phyloP scores from a whole-genome alignment of 2,329 filamentous ascomycete genomes.

The Lachnellula subtilissima region DNA sequence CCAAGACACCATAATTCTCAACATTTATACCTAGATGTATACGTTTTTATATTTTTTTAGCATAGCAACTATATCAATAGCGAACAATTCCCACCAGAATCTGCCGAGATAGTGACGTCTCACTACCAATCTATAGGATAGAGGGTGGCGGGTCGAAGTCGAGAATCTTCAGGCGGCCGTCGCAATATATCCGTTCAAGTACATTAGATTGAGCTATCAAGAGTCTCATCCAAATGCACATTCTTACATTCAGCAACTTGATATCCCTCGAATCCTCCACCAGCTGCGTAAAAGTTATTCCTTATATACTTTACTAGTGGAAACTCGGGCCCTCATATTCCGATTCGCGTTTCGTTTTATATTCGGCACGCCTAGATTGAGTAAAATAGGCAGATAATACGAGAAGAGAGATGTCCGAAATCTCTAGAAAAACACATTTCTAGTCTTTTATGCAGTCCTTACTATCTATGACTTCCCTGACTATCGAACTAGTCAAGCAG shows the following conservation, averaged over 20 bases:
- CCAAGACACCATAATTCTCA: not conserved
- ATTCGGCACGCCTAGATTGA: not conserved
- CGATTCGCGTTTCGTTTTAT: not conserved
- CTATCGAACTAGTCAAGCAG: no score
- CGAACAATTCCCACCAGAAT: not conserved
- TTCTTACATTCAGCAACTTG: no score
- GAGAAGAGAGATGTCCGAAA: not conserved
- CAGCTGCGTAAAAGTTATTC: no score
- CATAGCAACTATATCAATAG: not conserved
- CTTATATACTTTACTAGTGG: no score
- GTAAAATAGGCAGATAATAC: not conserved
- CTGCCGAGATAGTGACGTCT: not conserved
- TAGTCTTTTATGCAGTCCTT: no score
- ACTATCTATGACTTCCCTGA: no score
- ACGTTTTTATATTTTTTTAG: not conserved
- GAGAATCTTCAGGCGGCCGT: not conserved
- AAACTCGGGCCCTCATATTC: no score
- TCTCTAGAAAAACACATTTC: not conserved
- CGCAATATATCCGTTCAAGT: not conserved
- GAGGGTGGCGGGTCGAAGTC: not conserved
- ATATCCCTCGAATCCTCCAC: no score
- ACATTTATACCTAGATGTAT: not conserved
- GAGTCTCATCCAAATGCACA: no score
- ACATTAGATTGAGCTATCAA: not conserved
- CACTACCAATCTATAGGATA: not conserved